Base-by-base conservation (phyloP, 305 asterid species). In the Fraxinus sp. region DNA sequence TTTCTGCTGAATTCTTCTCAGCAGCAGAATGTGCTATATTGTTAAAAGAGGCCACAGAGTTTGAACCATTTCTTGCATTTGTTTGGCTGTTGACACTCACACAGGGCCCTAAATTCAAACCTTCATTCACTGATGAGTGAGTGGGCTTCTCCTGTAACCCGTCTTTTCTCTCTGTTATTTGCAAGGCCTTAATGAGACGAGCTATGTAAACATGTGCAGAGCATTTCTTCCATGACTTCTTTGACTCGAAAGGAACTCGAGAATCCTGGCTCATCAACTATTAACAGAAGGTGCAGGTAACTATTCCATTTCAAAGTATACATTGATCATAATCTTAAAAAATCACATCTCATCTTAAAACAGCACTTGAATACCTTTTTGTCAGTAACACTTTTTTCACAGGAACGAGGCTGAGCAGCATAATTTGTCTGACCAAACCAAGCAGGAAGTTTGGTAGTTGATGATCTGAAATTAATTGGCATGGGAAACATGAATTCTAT, bases 201-300 rank as follows among this genome's bases (percentile, higher is more conserved):
- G 93, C 62, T 80, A 94, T 85, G 88, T 92, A 87, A 81, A 89
- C 90, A 74, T 94, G 96, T 5, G 93, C 83, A 36, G 89, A 76
- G 59, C 94, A 83, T 86, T 94, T 89, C 88, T 89, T 94, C 93
- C 94, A 84, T 7, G 90, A 83, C 68, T 86, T 86, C 86, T 79
- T 88, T 62, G 91, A 82, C 80, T 83, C 79, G 37, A 79, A 74
- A 10, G 70, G 80, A 85, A 84, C 85, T 83, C 37, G 79, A 79
- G 82, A 70, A 80, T 41, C 41, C 94, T 89, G 89, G 41, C 80
- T 59, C 28, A 22, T 75, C 7, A 81, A 37, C 20, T 80, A 55
- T 64, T 3, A 44, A 18, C 32, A 13, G 30, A 44, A 82, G 20
- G 8, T 36, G 44, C 10, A 35, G 26, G 80, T 64, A 81, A 46